Conservation (phyloP, 306 rosid genomes). For the Argentina anserina region DNA sequence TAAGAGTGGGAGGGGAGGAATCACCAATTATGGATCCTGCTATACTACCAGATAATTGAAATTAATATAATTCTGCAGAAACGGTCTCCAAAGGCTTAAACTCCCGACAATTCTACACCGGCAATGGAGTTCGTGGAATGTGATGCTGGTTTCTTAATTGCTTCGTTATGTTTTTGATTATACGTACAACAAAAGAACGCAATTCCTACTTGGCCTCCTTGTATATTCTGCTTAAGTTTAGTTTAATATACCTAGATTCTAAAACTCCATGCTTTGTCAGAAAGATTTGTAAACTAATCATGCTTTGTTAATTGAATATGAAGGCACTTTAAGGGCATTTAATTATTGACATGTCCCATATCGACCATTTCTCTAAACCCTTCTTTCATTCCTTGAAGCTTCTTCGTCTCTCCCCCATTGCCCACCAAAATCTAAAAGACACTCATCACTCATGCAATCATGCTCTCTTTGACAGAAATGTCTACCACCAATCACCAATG, state of each 20-base stretch:
- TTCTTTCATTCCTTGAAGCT: conserved; percentile 48
- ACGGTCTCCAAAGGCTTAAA: conserved; percentile 3
- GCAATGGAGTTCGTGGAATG: conserved; percentile 19
- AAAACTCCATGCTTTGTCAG: conserved; percentile 5
- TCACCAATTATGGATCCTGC: conserved; percentile 15
- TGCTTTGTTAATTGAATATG: neutral
- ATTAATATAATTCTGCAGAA: conserved; percentile 6
- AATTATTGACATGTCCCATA: conserved; percentile 22
- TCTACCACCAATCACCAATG: conserved; percentile 9
- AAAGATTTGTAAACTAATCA: neutral
- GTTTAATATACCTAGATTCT: conserved; percentile 5
- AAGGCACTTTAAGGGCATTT: neutral
- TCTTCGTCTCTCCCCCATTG: conserved; percentile 25
- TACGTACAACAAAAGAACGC: neutral
- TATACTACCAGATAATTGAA: neutral
- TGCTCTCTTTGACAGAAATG: conserved; percentile 9
- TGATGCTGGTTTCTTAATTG: conserved; percentile 12
- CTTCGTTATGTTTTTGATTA: neutral
- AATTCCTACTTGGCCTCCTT: conserved; percentile 12
- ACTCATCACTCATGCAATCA: conserved; percentile 27
- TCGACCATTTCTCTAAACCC: neutral
- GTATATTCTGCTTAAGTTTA: neutral
- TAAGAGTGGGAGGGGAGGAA: neutral
- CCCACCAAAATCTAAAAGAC: conserved; percentile 24
- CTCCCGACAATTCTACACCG: conserved; percentile 13